Evolutionary conservation across 345 rosid species (phyloP).

Genomic region (Eucalyptus cladocalyx): DNA sequence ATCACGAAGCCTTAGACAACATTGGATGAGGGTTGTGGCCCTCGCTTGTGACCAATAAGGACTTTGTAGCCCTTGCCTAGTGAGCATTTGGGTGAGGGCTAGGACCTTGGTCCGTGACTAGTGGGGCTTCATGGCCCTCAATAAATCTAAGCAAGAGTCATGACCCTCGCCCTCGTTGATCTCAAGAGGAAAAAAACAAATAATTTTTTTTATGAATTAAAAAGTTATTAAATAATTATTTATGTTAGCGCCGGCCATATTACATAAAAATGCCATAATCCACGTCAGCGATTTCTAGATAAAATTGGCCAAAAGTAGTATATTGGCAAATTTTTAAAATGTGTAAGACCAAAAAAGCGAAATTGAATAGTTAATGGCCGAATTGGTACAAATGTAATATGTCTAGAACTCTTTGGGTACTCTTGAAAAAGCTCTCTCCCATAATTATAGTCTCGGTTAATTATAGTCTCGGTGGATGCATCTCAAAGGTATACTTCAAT

Average conservation of each 20-base stretch:
- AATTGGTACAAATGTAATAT: not conserved
- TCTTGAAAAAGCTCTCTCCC: not conserved
- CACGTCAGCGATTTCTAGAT: fast-evolving
- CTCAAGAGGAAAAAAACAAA: not conserved
- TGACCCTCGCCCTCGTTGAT: fast-evolving
- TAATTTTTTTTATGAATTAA: not conserved
- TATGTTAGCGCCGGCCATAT: fast-evolving
- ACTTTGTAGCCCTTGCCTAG: not conserved
- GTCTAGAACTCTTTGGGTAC: not conserved
- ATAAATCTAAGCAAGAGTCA: too few species aligned
- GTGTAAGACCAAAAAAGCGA: fast-evolving
- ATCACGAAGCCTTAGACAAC: fast-evolving
- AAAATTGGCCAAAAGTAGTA: too few species aligned
- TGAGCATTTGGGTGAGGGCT: not conserved
- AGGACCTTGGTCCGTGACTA: too few species aligned
- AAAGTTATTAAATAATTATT: not conserved
- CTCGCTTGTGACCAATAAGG: too few species aligned
- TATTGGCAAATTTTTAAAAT: not conserved
- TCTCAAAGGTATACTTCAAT: not conserved
- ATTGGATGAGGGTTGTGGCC: not conserved
- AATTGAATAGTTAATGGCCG: not conserved
- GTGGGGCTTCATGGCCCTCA: too few species aligned
- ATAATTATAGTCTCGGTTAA: not conserved
- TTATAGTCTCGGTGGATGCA: not conserved
- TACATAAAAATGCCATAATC: fast-evolving